phyloP scores from a whole-genome alignment of 1,284 basidiomycete genomes.

The Testicularia cyperi region DNA sequence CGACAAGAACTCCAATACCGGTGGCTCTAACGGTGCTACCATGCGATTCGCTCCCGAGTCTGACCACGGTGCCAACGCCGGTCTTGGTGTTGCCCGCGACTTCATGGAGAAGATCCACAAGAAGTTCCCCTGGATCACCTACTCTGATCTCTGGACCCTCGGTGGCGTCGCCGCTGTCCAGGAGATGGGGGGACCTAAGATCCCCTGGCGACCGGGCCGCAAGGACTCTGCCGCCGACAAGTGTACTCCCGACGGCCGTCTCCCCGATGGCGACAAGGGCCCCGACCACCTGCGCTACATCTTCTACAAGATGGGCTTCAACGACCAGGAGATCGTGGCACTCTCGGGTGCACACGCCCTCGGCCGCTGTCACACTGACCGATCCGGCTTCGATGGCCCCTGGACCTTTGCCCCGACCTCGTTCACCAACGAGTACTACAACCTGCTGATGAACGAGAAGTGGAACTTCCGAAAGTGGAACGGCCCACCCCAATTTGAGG shows the following conservation, averaged over 20 bases:
- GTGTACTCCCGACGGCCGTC: constrained; percentile 60
- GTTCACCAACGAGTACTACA: constrained; percentile 87
- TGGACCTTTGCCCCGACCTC: constrained; percentile 68
- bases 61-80: constrained; percentile 58
- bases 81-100: constrained; percentile 64
- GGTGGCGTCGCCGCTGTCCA: constrained; percentile 64
- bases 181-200: constrained; percentile 63
- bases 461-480: constrained; percentile 77
- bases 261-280: constrained; percentile 64
- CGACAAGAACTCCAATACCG: constrained; percentile 62
- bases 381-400: constrained; percentile 57
- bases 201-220: constrained; percentile 63
- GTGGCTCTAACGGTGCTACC: constrained; percentile 64
- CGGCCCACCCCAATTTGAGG: constrained; percentile 90
- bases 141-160: constrained; percentile 62
- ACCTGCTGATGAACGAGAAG: constrained; percentile 82
- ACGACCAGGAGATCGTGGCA: constrained; percentile 66
- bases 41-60: constrained; percentile 63
- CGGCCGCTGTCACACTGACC: constrained; percentile 60
- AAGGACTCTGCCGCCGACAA: constrained; percentile 63
- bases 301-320: constrained; percentile 65
- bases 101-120: constrained; percentile 64
- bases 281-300: constrained; percentile 64
- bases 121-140: constrained; percentile 65
- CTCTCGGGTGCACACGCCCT: constrained; percentile 66